A percentile compares a stretch with the other conserved stretches of the same genome.
Evolutionary conservation across 75 land plant species (phyloP).

Genomic region (Selaginella moellendorffii): DNA sequence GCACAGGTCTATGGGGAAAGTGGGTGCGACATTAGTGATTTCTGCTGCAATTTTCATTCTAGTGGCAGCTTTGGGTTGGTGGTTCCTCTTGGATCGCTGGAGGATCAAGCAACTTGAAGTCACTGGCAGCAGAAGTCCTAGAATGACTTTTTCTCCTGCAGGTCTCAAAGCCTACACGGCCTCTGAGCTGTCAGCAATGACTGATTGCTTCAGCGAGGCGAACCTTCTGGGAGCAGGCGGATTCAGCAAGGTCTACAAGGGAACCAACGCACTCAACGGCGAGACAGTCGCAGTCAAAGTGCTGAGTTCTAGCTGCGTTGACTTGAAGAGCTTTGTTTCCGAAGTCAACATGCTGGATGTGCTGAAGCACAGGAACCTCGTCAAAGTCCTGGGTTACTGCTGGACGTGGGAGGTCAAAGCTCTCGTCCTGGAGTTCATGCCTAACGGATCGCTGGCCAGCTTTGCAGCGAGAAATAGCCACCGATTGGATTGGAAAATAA

Average conservation of each 20-base stretch:
- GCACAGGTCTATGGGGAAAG: not conserved
- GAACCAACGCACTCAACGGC: not conserved
- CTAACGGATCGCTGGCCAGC: slow-evolving; percentile 44
- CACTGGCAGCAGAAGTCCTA: not conserved
- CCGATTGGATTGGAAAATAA: slow-evolving; percentile 25
- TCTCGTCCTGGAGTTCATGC: slow-evolving; percentile 52
- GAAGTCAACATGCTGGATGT: slow-evolving; percentile 40
- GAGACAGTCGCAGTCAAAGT: not conserved
- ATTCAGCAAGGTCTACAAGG: not conserved
- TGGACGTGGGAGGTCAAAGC: slow-evolving; percentile 21
- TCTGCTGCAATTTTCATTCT: not conserved
- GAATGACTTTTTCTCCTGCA: too few relatives aligned
- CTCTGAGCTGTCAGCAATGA: not conserved
- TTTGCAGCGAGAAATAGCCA: slow-evolving; percentile 18
- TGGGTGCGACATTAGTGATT: not conserved
- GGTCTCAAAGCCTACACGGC: not conserved
- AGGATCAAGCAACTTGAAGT: not conserved
- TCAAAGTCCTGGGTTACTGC: slow-evolving; percentile 48
- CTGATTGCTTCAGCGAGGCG: not conserved
- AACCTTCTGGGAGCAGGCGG: not conserved
- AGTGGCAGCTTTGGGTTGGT: not conserved
- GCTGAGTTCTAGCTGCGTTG: not conserved
- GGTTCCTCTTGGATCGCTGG: not conserved
- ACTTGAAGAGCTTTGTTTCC: slow-evolving; percentile 27
- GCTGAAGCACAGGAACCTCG: slow-evolving; percentile 49